Evolutionary conservation across 805 yeast genomes (phyloP), one percentile per base, ranked within the genome.

Genomic region (Candida qinlingensis): DNA sequence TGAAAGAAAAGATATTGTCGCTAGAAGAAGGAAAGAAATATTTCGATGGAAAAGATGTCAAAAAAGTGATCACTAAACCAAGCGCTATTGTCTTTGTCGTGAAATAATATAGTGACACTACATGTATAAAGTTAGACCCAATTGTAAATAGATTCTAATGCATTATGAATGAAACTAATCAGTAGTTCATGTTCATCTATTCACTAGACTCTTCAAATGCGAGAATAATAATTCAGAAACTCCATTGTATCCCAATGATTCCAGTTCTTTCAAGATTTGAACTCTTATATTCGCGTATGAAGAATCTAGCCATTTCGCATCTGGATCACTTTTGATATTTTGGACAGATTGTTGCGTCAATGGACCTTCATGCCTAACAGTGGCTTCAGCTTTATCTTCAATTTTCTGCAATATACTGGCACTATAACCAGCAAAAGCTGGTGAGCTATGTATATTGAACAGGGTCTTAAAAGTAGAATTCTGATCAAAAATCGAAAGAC

Each of bases 31-130:
- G 77, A 6, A 53, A 63, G 30, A 72, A 73, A 47, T 75, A 72
- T 65, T 52, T 84, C 2, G 40, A 39, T 1, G 63, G 63, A 10
- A 75, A 73, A 46, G 55, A 54, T 0, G 67, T 83, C 41, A 74
- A 71, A 48, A 83, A 78, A 56, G 59, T 81, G 43, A 82, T 88
- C 26, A 62, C 75, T 45, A 85, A 83, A 52, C 70, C 70, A 19
- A 55, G 54, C 30, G 55, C 63, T 2, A 53, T 59, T 44, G 58
- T 61, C 37, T 54, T 59, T 40, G 55, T 59, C 27, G 51, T 55
- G 9, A 54, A 34, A 12, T 53, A 30, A 42, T 5, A 11, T 19
- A 9, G 8, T 12, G 29, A 26, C 7, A 13, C 27, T 31, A 13
- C 8, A 26, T 31, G 38, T 5, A 43, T 29, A 19, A 26, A 12